phyloP scores from a whole-genome alignment of 306 rosid species.

The Alnus rubra region DNA sequence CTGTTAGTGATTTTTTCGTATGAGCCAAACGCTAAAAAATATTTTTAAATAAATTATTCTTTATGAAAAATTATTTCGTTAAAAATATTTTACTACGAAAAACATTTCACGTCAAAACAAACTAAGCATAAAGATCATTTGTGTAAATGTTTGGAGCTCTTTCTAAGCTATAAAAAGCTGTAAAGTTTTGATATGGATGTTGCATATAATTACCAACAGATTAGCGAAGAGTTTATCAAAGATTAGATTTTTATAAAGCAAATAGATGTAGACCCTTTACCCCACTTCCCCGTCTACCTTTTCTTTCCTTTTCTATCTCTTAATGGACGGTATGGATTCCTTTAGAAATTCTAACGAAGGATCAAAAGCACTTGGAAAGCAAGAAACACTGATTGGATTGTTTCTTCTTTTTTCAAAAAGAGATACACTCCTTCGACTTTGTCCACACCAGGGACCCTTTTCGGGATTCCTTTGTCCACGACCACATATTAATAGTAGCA shows the following conservation, averaged over 20 bases:
- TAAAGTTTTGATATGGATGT: background rate
- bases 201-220: background rate
- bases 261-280: background rate
- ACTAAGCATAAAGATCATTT: background rate
- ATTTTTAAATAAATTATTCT: too few species aligned
- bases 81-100: too few species aligned
- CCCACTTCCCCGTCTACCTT: background rate
- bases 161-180: background rate
- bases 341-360: constrained; percentile 17
- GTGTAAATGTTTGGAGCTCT: constrained; percentile 1
- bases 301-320: background rate
- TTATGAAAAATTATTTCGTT: too few species aligned
- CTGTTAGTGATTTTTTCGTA: too few species aligned
- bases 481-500: background rate
- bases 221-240: background rate
- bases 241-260: background rate
- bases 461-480: background rate
- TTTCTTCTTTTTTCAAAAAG: constrained; percentile 20
- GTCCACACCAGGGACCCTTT: background rate
- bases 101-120: too few species aligned
- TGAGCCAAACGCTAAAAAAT: too few species aligned
- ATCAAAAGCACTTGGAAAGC: constrained; percentile 17
- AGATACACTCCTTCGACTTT: background rate
- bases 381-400: background rate
- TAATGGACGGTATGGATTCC: background rate